Evolutionary conservation across 306 rosid genomes (phyloP), one percentile per base, ranked within the genome.

Genomic region (Dryas drummondii): DNA sequence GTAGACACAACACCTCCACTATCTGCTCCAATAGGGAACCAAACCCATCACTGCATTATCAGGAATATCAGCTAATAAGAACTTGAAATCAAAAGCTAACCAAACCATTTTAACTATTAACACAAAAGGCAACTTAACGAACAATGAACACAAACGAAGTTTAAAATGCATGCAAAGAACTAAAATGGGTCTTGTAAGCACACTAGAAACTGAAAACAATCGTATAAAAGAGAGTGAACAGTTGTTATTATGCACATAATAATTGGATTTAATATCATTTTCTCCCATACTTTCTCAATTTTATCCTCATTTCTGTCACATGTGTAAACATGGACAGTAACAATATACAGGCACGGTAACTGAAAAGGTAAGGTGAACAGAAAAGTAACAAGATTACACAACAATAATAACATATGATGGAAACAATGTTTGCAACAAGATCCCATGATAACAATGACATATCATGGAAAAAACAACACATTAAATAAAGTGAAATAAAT

Each of bases 1-100:
- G 97, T 55, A 79, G 96, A 83, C 96, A 93, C 71, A 93, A 86
- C 72, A 87, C 90, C 66, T 93, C 97, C 65, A 93, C 97, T 88
- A 89, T 88, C 79, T 89, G 88, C 89, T 91, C 97, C 84, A 93
- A 83, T 71, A 90, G 83, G 44, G 98, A 86, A 60, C 92, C 88
- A 73, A 88, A 84, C 45, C 89, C 92, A 76, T 86, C 89, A 14
- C 97, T 93, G 90, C 81, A 84, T 60, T 77, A 74, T 77, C 73
- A 68, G 77, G 15, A 68, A 77, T 42, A 59, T 76, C 27, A 71
- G 71, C 19, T 58, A 73, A 74, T 75, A 54, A 84, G 72, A 79
- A 82, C 13, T 41, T 71, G 55, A 68, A 78, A 22, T 66, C 72
- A 74, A 69, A 74, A 48, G 61, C 48, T 46, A 41, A 41, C 47